Evolutionary conservation across 2,329 filamentous ascomycete species (phyloP), one percentile per base, ranked within the genome.

Genomic region (Nemania serpens): DNA sequence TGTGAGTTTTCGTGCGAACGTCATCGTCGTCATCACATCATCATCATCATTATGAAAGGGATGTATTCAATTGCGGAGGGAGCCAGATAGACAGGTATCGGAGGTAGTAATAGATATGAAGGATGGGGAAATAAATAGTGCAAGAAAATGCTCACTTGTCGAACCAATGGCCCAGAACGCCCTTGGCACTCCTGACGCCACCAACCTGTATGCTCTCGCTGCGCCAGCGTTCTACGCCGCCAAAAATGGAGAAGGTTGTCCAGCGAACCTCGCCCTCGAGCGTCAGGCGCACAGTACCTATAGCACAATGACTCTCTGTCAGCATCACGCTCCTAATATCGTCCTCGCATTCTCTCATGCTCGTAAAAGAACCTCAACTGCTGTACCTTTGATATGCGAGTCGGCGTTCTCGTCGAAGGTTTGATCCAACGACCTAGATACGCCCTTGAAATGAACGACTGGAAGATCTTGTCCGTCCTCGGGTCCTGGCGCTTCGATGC

Each of bases 151-250:
- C 78, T 62, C 76, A 87, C 85, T 87, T 88, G 68, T 91, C 89
- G 69, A 92, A 93, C 91, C 91, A 94, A 53, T 86, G 88, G 0
- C 91, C 90, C 1, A 92, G 70, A 0, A 92, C 85, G 1, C 90
- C 90, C 7, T 89, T 81, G 6, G 83, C 85, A 5, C 87, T 88
- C 50, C 78, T 76, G 1, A 86, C 68, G 0, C 90, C 91, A 11
- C 90, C 90, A 5, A 93, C 75, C 73, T 94, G 91, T 5, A 93
- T 79, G 9, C 88, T 85, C 75, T 94, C 91, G 69, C 87, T 90
- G n/a, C 85, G 82, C 91, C 90, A 93, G 20, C 89, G 79, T 69
- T 90, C 86, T 65, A 90, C 81, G 49, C 88, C 87, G 66, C 82
- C 76, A 64, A 81, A 79, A 12, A 91, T 80, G 1, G 86, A 89